Percentiles rank a stretch among this genome's conserved stretches.
phyloP scores from a whole-genome alignment of 495 filamentous ascomycete genomes.

The Thermochaetoides thermophila region DNA sequence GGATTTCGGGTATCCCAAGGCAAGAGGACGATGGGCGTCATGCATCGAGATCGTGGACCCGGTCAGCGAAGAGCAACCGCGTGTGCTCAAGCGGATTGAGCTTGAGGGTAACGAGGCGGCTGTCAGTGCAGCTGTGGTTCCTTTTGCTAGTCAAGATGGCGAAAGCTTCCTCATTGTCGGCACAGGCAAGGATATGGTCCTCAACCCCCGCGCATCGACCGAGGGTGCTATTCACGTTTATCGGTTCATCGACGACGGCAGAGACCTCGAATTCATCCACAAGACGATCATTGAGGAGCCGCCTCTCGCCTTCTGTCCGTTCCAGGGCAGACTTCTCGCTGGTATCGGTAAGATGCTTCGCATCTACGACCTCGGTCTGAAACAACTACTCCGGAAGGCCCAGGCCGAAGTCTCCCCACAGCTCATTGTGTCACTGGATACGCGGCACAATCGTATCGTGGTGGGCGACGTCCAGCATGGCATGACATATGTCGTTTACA shows the following conservation, averaged over 20 bases:
- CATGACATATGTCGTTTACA: conserved; percentile 84
- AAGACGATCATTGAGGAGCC: conserved; percentile 85
- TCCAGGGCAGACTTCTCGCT: conserved; percentile 78
- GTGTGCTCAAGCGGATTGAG: conserved; percentile 59
- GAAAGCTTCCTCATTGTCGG: conserved; percentile 87
- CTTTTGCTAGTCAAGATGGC: conserved; percentile 76
- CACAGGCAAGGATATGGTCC: conserved; percentile 76
- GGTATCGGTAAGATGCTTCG: conserved; percentile 72
- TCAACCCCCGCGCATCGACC: conserved; percentile 56
- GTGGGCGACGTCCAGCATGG: conserved; percentile 86
- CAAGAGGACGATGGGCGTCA: conserved; percentile 78
- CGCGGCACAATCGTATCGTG: conserved; percentile 81
- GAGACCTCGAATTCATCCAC: conserved; percentile 82
- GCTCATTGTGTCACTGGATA: conserved; percentile 74
- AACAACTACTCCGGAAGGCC: conserved; percentile 80
- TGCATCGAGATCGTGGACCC: conserved; percentile 88
- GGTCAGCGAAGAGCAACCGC: conserved; percentile 46
- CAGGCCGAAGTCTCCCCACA: conserved; percentile 67
- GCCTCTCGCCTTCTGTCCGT: conserved; percentile 73
- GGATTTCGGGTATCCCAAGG: conserved; percentile 82
- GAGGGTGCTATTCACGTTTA: conserved; percentile 88
- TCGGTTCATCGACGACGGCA: conserved; percentile 73
- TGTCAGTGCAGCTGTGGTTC: conserved; percentile 66
- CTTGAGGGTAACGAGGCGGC: conserved; percentile 84
- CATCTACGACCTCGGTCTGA: conserved; percentile 82